Evolutionary conservation across 768 basidiomycete species (phyloP).

Genomic region (Lactarius evosmus): DNA sequence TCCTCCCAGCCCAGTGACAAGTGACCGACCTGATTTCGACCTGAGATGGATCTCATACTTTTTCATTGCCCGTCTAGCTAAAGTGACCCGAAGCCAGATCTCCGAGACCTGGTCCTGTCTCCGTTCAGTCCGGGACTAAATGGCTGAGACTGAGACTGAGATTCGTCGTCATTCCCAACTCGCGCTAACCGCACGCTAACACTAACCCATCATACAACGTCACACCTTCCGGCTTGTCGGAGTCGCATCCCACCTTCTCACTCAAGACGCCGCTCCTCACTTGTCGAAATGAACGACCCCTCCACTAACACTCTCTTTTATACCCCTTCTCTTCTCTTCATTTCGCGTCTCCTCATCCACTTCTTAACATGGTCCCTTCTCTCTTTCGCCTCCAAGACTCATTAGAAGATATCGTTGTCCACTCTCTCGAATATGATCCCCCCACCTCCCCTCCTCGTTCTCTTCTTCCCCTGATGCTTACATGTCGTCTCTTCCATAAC

Average conservation of each 20-base stretch:
- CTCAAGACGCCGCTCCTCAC: conserved; percentile 22
- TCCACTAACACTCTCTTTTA: conserved; percentile 18
- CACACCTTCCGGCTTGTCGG: conserved; percentile 26
- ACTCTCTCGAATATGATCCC: conserved; percentile 43
- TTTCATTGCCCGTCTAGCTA: background rate
- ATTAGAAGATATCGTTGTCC: conserved; percentile 71
- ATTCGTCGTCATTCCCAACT: conserved; percentile 24
- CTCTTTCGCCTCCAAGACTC: conserved; percentile 49
- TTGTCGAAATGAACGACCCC: conserved; percentile 24
- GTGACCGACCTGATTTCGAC: too few species aligned
- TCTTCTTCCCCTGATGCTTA: conserved; percentile 51
- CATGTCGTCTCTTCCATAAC: conserved; percentile 47
- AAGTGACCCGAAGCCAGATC: conserved; percentile 25
- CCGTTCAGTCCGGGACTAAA: conserved; percentile 21
- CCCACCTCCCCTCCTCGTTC: conserved; percentile 55
- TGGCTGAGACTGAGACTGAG: conserved; percentile 10
- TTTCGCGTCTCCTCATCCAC: conserved; percentile 3
- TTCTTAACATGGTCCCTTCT: conserved; percentile 9
- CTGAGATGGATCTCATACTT: background rate
- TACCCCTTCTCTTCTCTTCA: conserved; percentile 13
- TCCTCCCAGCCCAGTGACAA: background rate
- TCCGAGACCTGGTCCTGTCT: conserved; percentile 9
- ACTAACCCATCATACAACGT: conserved; percentile 17
- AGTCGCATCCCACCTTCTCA: conserved; percentile 24
- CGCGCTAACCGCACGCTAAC: conserved; percentile 3